Evolutionary conservation across 441 rosid species (phyloP).

Genomic region (Isatis lusitanica): DNA sequence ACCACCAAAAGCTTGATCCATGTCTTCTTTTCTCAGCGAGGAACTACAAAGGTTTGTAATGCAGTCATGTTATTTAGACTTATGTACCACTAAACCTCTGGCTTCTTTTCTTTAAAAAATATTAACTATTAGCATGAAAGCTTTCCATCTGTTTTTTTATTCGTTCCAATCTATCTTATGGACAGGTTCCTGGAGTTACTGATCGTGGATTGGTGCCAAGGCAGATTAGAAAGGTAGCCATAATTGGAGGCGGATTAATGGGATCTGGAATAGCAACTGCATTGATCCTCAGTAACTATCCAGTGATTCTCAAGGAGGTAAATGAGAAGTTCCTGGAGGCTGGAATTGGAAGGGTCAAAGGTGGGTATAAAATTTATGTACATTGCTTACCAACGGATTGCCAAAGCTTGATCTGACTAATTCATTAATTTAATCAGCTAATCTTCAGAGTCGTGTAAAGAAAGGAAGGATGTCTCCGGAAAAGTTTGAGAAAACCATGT

Average conservation of each 20-base stretch:
- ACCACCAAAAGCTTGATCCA: constrained; percentile 91
- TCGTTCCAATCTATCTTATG: constrained; percentile 8
- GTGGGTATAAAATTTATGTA: constrained; percentile 37
- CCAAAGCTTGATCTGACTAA: constrained; percentile 27
- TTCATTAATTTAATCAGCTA: constrained; percentile 50
- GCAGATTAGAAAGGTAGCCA: constrained; percentile 76
- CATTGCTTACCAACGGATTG: constrained; percentile 8
- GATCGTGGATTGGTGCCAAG: constrained; percentile 80
- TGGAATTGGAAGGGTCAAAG: constrained; percentile 86
- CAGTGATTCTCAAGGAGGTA: constrained; percentile 87
- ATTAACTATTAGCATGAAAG: constrained; percentile 7
- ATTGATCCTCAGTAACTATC: constrained; percentile 75
- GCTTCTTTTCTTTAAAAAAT: background rate
- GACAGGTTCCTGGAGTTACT: constrained; percentile 89
- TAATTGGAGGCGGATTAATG: constrained; percentile 97
- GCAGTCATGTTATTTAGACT: constrained; percentile 19
- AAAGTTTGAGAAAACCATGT: constrained; percentile 80
- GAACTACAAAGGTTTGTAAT: constrained; percentile 75
- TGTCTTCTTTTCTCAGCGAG: constrained; percentile 86
- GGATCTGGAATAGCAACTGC: constrained; percentile 99
- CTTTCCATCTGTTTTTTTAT: background rate
- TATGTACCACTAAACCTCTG: background rate
- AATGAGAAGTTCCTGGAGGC: constrained; percentile 87
- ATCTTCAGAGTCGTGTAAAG: constrained; percentile 86
- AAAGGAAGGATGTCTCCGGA: constrained; percentile 81